Evolutionary conservation across 129 eudicot species (phyloP), one percentile per base, ranked within the genome.

Genomic region (Flaveria trinervia): DNA sequence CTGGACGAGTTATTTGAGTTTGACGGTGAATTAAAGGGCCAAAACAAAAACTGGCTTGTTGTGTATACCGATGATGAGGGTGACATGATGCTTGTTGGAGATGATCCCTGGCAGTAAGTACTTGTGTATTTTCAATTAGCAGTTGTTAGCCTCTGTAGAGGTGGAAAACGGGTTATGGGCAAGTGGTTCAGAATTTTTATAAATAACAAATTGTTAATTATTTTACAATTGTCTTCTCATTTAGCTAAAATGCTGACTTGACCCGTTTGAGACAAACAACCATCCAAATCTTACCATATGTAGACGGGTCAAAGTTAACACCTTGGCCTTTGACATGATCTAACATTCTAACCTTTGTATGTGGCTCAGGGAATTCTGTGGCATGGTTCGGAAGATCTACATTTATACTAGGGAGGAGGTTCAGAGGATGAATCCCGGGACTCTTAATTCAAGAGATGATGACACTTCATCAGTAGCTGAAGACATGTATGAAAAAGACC

Each of bases 11-110:
- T 94, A 68, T 94, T 94, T 69, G 98, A 94, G 49, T 94, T 94
- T 50, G 66, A 74, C 60, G 96, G 97, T 61, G 98, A 94, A 76
- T 64, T 94, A 54, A 87, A 83, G 77, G 82, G 88, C 26, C 79
- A 64, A 23, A 88, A 77, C 80, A 94, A 82, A 85, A 88, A 80
- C 52, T 94, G 99, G 99, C 83, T 91, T 17, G 89, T 94, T 5
- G 99, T 94, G 12, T 94, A 94, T 73, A 94, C 93, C 10, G 99
- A 94, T 68, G 97, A 91, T 64, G 99, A 94, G 86, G 97, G 92
- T 75, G 99, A 94, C 70, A 91, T 88, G 99, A 94, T 94, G 99
- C 97, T 94, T 36, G 99, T 94, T 72, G 99, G 99, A 62, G 99
- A 94, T 79, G 99, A 94, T 84, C 99, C 99, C 1, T 94, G 99